These are phyloP conservation scores for Magnaporthiopsis incrustans DNA, from an alignment of 2,329 filamentous ascomycete genomes.

Conservation along the genomic window DNA sequence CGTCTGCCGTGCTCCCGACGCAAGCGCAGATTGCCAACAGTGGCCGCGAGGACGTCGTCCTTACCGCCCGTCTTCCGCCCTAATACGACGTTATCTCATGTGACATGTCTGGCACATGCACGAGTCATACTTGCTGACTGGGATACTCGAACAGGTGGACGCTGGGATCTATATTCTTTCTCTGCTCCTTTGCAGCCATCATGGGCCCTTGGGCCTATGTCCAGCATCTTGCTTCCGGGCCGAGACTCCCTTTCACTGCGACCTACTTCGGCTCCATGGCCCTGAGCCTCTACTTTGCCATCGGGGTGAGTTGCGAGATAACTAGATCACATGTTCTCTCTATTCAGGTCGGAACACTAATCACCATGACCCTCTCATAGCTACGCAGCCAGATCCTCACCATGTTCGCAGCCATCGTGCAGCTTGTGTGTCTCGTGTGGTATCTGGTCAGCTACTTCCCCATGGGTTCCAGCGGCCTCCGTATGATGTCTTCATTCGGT, in stretches of 20 bases:
- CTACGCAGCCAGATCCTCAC: conserved; percentile 80
- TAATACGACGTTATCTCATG: neutral
- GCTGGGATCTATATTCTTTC: conserved; percentile 81
- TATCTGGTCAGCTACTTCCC: conserved; percentile 97
- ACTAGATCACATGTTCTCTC: conserved; percentile 3
- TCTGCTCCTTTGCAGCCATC: conserved; percentile 86
- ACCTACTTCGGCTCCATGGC: conserved; percentile 91
- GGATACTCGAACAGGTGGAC: conserved; percentile 67
- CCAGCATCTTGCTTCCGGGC: conserved; percentile 74
- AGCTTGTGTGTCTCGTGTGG: conserved; percentile 79
- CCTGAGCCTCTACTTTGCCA: conserved; percentile 83
- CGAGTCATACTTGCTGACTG: conserved; percentile 10
- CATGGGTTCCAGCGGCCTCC: conserved; percentile 84
- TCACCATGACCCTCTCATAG: conserved; percentile 36
- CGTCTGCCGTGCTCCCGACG: too few relatives aligned
- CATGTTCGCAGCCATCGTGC: conserved; percentile 72
- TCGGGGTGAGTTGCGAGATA: conserved; percentile 52
- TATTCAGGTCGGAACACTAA: neutral
- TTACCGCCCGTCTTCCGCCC: neutral
- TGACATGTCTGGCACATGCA: neutral
- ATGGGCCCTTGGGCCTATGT: conserved; percentile 84
- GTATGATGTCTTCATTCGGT: conserved; percentile 80
- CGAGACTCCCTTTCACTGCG: conserved; percentile 83
- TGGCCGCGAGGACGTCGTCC: neutral
- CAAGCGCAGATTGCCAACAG: neutral